A percentile compares a stretch with the other conserved stretches of the same genome.
Conservation (phyloP, 139 green algal species). For the Chlorella sp. region DNA sequence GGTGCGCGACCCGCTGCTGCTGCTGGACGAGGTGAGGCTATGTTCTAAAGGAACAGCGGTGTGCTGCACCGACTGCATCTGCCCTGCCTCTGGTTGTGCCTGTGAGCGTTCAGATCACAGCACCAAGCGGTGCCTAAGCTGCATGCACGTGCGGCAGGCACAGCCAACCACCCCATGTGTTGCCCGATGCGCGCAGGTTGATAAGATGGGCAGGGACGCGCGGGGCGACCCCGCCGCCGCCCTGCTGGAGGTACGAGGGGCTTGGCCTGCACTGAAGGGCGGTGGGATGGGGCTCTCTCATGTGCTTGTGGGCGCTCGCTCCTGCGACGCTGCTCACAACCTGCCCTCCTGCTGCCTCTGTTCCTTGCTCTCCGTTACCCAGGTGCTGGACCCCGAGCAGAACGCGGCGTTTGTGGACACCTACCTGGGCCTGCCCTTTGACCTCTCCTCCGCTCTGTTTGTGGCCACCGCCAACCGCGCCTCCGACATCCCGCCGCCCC, state of each 20-base stretch:
- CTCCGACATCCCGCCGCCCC: slow-evolving; percentile 45
- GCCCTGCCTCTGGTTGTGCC: too few species aligned
- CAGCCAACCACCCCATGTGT: too few species aligned
- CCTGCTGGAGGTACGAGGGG: slow-evolving; percentile 89
- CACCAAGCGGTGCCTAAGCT: too few species aligned
- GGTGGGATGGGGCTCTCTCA: not conserved
- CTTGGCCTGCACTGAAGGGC: too few species aligned
- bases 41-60: too few species aligned
- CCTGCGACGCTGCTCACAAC: too few species aligned
- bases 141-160: too few species aligned
- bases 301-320: too few species aligned
- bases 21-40: slow-evolving; percentile 93
- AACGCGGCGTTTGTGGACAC: slow-evolving; percentile 96
- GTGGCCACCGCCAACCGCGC: slow-evolving; percentile 52
- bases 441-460: slow-evolving; percentile 84
- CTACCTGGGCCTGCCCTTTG: slow-evolving; percentile 94
- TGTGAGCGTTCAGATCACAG: too few species aligned
- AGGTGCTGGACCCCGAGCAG: slow-evolving; percentile 97
- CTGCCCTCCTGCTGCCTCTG: too few species aligned
- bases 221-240: slow-evolving; percentile 93
- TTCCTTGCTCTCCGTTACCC: not conserved
- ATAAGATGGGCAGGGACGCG: slow-evolving; percentile 86
- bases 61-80: too few species aligned
- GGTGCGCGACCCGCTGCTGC: slow-evolving; percentile 90
- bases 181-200: slow-evolving; percentile 24